Evolutionary conservation across 768 basidiomycete species (phyloP), one percentile per base, ranked within the genome.

Genomic region (Russula foetens): DNA sequence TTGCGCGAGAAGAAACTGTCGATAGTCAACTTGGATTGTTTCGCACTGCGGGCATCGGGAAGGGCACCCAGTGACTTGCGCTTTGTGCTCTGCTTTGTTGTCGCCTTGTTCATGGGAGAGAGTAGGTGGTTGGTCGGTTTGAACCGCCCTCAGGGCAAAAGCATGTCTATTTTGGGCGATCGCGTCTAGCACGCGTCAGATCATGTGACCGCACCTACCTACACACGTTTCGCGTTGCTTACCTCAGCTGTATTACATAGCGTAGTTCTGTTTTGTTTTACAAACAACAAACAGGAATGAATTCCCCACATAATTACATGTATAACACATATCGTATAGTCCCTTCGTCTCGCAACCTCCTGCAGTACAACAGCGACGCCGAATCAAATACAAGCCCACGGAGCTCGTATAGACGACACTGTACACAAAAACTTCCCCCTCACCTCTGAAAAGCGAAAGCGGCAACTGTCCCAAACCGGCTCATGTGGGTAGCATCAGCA

Each of bases 1-100:
- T 69, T 67, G 5, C 71, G 70, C 8, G 71, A 62, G 60, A 75
- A 74, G 64, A 71, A 75, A 19, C 69, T 39, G 58, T 74, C 73
- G 29, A 75, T 66, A 0, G 74, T 74, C 61, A 62, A 67, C 31
- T 69, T 69, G 12, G 70, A 68, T 39, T 73, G 68, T 62, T 75
- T 75, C 29, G 52, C 53, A 12, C 29, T 53, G 33, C 56, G 63
- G 21, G 60, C 46, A 33, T 59, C 64, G 7, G 63, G 29, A 43
- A 64, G 58, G 35, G 54, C 56, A 44, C 53, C 67, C 47, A 9
- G 62, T 58, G 66, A 72, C 66, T 74, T 74, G 35, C 73, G 70
- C 51, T 74, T 74, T 7, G 55, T 33, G 15, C 48, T 49, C 35
- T 51, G 39, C 31, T 39, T 59, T 29, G 41, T 51, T 35, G 46